These are phyloP conservation scores for Earliella scabrosa DNA, from an alignment of 1,284 basidiomycete species.

Conservation along the genomic window DNA sequence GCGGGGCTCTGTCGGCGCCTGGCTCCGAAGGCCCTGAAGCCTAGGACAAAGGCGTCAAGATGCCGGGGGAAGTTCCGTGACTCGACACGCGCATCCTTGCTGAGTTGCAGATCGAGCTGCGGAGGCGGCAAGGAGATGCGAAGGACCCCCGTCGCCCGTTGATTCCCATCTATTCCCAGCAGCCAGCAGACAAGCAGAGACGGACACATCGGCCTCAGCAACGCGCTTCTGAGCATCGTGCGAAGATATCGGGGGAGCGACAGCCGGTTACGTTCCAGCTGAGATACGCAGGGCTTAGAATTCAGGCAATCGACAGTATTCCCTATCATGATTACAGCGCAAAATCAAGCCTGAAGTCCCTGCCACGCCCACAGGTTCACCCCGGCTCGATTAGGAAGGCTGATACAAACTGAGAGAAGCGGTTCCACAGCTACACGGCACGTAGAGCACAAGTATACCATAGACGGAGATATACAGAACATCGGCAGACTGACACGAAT, in stretches of 20 bases:
- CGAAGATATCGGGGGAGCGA: slow-evolving; percentile 6
- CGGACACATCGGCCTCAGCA: neutral
- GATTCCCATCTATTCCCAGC: neutral
- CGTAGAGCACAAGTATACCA: slow-evolving; percentile 2
- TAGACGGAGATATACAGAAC: slow-evolving; percentile 1
- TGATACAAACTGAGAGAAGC: neutral
- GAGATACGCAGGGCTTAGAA: neutral
- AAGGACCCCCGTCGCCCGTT: neutral
- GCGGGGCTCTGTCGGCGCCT: slow-evolving; percentile 13
- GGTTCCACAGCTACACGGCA: slow-evolving; percentile 8
- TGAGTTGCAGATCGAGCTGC: slow-evolving; percentile 1
- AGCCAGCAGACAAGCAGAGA: neutral
- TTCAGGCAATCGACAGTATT: neutral
- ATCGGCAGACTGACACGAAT: neutral
- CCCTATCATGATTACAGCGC: slow-evolving; percentile 12
- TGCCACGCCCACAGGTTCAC: neutral
- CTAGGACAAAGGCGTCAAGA: slow-evolving; percentile 3
- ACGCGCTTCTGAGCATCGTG: neutral
- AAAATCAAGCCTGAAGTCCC: too few relatives aligned
- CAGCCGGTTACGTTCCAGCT: slow-evolving; percentile 3
- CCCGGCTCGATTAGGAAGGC: neutral
- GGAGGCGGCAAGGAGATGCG: neutral
- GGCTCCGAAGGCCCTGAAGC: neutral
- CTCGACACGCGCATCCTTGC: neutral
- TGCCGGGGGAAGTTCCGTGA: slow-evolving; percentile 6